Base-by-base conservation (phyloP, 768 basidiomycete genomes). In the Rhodotorula diobovata region DNA sequence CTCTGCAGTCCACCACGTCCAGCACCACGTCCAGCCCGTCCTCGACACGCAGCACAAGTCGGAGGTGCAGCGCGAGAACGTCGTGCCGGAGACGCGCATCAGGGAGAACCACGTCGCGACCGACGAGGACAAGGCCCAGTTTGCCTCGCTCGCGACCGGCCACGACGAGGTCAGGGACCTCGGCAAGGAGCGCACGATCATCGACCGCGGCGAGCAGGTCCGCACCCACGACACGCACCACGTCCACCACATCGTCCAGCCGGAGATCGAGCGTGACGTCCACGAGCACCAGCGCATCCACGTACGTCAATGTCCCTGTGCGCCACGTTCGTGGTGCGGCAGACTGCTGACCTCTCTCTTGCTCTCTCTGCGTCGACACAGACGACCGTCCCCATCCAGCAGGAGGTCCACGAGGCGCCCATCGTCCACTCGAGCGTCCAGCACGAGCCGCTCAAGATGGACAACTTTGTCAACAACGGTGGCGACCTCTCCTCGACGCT, bases 241-340 rank as follows among this genome's bases (percentile, higher is more conserved):
- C 39, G 62, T 81, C 53, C 77, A 78, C 74, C 77, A 79, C 70
- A 65, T 76, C 57, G 73, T 79, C 60, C 70, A 72, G 70, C 82
- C 82, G 39, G 80, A 81, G 70, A 80, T 82, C 63, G 80, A 81
- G 74, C 74, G 78, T n/a, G 82, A 82, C 76, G 80, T 80, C 48
- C 74, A 81, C 73, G 78, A 78, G 53, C 80, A 80, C 64, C 80
- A 80, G 61, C 76, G 73, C 53, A 78, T 81, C 54, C 80, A 82
- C 50, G 48, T 62, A n/a, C 74, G 78, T 78, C 76, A n/a, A n/a
- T n/a, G 70, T 79, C 62, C 80, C 80, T 41, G 74, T 81, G 50
- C 78, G 80, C 76, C 80, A 81, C 77, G 43, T 37, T 1, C 39
- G 16, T 32, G 16, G 14, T 55, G 10, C 41, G 10, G 16, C 45